Base-by-base conservation (phyloP, 192 early-diverging fungal genomes). In the Neocallimastix lanati region DNA sequence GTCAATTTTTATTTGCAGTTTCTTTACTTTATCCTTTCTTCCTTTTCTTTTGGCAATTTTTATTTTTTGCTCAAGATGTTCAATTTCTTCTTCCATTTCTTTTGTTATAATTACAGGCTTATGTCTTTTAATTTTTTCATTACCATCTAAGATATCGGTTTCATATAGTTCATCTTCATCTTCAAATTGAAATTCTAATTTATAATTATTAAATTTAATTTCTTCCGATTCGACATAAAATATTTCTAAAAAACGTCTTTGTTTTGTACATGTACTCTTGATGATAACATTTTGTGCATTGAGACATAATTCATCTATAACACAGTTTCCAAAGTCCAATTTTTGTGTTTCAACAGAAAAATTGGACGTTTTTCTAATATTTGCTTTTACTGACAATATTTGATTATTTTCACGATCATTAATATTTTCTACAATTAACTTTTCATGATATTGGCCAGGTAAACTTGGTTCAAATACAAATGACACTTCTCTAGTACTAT, bases 31-130 rank as follows among this genome's bases (percentile, higher is more conserved):
- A 25, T 97, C 96, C 5, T 87, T 86, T 9, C 90, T 89, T 21
- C 93, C 92, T 84, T 99, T 99, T 37, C 95, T 88, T 76, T 87
- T 89, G 0, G 95, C 96, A 82, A 99, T 99, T 86, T 99, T 99
- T 76, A 97, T 86, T 83, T 98, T 99, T 80, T 98, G 97, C 85
- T 99, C 95, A 81, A 98, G 82, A 79, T 91, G 88, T 87, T 99
- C 97, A 76, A 99, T 94, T 83, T 96, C 92, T 84, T 99, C 96
- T 88, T 97, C 94, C 77, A 92, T 90, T 58, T 94, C 93, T 81
- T 92, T 85, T 81, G 82, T 85, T 80, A 82, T 84, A 82, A 84
- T 87, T 77, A 80, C 78, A 33, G 79, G 37, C 33, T 36, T 84
- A 82, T 77, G 82, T 77, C 50, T 86, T 84, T 40, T 81, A 28